Evolutionary conservation across 2,329 filamentous ascomycete species (phyloP).

Genomic region (Pseudogymnoascus sp.): DNA sequence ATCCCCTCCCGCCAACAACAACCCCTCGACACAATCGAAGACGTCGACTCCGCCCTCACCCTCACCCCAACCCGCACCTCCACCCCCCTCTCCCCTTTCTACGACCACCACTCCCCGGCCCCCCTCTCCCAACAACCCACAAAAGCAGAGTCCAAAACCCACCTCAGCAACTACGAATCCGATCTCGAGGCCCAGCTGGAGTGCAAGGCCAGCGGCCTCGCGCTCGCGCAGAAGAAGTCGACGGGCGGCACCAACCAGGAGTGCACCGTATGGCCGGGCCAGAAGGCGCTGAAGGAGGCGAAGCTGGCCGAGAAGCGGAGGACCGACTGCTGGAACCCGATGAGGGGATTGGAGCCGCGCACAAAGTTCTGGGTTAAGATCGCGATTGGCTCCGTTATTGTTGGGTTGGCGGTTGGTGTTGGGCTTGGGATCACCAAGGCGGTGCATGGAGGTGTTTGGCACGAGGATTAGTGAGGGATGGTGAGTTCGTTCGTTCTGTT

Average conservation of each 20-base stretch:
- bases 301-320: constrained; percentile 49
- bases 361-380: constrained; percentile 47
- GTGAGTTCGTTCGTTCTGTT: neutral
- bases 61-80: neutral
- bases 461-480: constrained; percentile 11
- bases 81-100: constrained; percentile 17
- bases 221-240: neutral
- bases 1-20: neutral
- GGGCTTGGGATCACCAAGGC: constrained; percentile 55
- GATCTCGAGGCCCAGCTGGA: constrained; percentile 18
- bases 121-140: constrained; percentile 16
- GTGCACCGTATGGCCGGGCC: constrained; percentile 51
- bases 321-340: constrained; percentile 40
- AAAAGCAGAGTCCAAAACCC: constrained; percentile 18
- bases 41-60: constrained; percentile 4
- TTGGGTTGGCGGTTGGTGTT: constrained; percentile 46
- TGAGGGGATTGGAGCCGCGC: constrained; percentile 45
- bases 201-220: neutral
- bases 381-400: constrained; percentile 41
- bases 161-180: constrained; percentile 16
- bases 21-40: neutral
- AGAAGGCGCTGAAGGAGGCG: constrained; percentile 51
- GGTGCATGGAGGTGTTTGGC: constrained; percentile 51
- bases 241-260: constrained; percentile 29
- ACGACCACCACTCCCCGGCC: constrained; percentile 13